phyloP scores from a whole-genome alignment of 768 basidiomycete species.

The Phlebiopsis flavidoalba region DNA sequence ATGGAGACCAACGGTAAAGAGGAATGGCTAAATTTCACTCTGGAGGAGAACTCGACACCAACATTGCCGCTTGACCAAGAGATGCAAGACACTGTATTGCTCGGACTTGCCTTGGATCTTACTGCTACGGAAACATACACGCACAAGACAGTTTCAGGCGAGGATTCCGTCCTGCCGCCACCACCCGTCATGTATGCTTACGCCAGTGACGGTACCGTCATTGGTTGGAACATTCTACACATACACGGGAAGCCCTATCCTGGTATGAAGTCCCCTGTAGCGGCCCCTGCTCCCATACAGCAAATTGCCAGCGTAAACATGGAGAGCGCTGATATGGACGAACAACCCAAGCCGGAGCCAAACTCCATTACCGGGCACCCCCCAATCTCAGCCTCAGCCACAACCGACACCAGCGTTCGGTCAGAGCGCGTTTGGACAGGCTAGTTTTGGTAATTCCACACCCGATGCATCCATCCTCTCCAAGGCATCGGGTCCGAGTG shows the following conservation, averaged over 20 bases:
- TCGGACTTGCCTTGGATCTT: slow-evolving; percentile 63
- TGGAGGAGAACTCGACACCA: slow-evolving; percentile 48
- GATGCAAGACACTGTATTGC: slow-evolving; percentile 62
- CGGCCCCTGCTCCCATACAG: slow-evolving; percentile 8
- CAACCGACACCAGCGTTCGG: slow-evolving; percentile 1
- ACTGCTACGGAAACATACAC: slow-evolving; percentile 41
- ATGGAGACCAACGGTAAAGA: slow-evolving; percentile 24
- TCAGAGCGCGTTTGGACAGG: slow-evolving; percentile 17
- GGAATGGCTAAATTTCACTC: slow-evolving; percentile 38
- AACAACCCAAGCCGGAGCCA: background rate
- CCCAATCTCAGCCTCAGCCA: background rate
- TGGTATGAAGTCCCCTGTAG: slow-evolving; percentile 38
- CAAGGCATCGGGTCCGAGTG: slow-evolving; percentile 5
- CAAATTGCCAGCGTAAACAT: background rate
- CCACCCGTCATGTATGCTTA: slow-evolving; percentile 71
- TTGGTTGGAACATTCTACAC: slow-evolving; percentile 68
- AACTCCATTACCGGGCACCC: background rate
- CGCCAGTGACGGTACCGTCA: slow-evolving; percentile 72
- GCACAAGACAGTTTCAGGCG: slow-evolving; percentile 35
- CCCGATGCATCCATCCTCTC: slow-evolving; percentile 5
- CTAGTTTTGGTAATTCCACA: slow-evolving; percentile 1
- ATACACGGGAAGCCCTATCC: slow-evolving; percentile 47
- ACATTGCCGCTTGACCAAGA: slow-evolving; percentile 65
- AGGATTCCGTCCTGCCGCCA: slow-evolving; percentile 37
- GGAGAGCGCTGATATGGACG: background rate